Evolutionary conservation across 2,329 filamentous ascomycete genomes (phyloP).

Genomic region (Nemania sp.): DNA sequence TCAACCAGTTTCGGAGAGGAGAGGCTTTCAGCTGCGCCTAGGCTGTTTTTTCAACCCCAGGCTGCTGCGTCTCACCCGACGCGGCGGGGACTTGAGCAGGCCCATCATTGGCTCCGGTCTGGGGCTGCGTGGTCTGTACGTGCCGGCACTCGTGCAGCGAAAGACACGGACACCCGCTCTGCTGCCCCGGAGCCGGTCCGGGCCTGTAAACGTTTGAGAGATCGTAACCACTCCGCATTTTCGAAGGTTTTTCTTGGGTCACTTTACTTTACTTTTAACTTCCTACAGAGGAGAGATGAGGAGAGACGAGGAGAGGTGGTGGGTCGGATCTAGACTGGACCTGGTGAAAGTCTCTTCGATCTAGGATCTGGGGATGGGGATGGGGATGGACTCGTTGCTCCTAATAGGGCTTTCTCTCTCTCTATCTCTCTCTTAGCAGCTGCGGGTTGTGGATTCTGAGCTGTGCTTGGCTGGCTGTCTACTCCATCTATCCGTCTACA

Average conservation of each 20-base stretch:
- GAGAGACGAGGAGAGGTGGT: too few species aligned
- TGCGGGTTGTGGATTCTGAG: too few species aligned
- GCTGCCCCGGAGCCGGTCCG: background rate
- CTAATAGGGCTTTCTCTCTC: too few species aligned
- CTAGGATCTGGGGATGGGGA: background rate
- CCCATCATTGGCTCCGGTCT: background rate
- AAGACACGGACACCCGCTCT: background rate
- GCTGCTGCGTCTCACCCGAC: too few species aligned
- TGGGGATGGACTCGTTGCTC: background rate
- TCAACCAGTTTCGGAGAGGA: too few species aligned
- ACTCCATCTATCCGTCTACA: background rate
- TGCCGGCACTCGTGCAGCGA: slow-evolving; percentile 4
- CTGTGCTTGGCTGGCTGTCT: background rate
- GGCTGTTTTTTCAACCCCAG: too few species aligned
- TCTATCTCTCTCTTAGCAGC: too few species aligned
- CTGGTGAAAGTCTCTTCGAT: background rate
- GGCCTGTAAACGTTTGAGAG: background rate
- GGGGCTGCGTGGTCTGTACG: background rate
- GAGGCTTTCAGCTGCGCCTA: too few species aligned
- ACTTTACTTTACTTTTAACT: too few species aligned
- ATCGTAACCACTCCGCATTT: slow-evolving; percentile 11
- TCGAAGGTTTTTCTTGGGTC: background rate
- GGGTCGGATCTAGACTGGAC: too few species aligned
- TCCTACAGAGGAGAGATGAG: background rate
- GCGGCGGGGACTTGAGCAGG: background rate